A percentile compares a stretch with the other conserved stretches of the same genome.
Conservation (phyloP, 768 basidiomycete species). For the Chalciporus piperatus region DNA sequence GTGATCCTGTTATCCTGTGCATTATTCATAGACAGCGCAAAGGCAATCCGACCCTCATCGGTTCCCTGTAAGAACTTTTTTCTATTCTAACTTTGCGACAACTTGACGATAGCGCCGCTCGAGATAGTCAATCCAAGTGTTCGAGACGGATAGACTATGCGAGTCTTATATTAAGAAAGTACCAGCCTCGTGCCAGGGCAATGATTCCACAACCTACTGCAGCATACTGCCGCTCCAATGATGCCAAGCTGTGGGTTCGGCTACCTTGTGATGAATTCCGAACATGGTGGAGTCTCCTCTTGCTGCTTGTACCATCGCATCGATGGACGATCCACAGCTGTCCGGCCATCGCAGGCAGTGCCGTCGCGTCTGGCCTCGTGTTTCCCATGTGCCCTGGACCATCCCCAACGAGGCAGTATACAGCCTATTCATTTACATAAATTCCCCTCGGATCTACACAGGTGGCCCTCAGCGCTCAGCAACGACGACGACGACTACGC, state of each 20-base stretch:
- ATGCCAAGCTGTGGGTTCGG: not conserved
- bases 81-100: not conserved
- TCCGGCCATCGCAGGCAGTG: not conserved
- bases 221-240: too few species aligned
- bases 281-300: not conserved
- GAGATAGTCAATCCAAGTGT: not conserved
- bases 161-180: not conserved
- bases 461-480: not conserved
- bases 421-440: slow-evolving; percentile 17
- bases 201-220: too few species aligned
- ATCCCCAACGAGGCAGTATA: slow-evolving; percentile 3
- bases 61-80: not conserved
- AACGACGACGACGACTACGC: not conserved
- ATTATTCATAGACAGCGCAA: not conserved
- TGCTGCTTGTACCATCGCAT: not conserved
- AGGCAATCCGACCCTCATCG: not conserved
- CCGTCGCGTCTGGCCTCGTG: slow-evolving; percentile 17
- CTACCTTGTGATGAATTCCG: not conserved
- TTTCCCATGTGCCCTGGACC: slow-evolving; percentile 5
- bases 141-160: too few species aligned
- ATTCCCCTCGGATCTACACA: not conserved
- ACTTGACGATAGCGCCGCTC: too few species aligned
- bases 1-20: not conserved
- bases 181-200: too few species aligned
- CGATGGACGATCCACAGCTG: not conserved